phyloP scores from a whole-genome alignment of 768 basidiomycete genomes.

The Amanita fuliginea region DNA sequence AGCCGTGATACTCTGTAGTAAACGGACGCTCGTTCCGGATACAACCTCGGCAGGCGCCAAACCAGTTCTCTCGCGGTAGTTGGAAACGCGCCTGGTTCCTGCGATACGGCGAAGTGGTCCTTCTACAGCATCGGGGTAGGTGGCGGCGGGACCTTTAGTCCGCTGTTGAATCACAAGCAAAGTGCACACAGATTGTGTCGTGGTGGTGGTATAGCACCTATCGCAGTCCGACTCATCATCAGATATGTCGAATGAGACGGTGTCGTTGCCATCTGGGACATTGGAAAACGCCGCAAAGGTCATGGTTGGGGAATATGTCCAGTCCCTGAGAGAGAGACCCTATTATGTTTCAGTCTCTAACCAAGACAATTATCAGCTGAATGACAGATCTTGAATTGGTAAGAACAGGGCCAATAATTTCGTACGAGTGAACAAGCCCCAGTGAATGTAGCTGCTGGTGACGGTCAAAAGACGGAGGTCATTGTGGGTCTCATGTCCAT shows the following conservation, averaged over 20 bases:
- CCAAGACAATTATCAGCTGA: no score
- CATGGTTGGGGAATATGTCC: neutral
- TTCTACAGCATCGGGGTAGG: neutral
- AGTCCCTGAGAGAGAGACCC: neutral
- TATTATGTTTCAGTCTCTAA: neutral
- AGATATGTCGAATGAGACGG: conserved; percentile 5
- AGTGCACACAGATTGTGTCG: neutral
- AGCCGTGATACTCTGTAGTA: conserved; percentile 21
- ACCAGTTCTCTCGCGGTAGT: conserved; percentile 6
- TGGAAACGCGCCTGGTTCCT: conserved; percentile 7
- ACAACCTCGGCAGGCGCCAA: neutral
- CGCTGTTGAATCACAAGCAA: neutral
- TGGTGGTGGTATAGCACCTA: neutral
- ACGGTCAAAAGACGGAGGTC: neutral
- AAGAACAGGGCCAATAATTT: neutral
- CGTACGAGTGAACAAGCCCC: neutral
- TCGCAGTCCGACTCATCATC: conserved; percentile 7
- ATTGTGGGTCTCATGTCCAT: neutral
- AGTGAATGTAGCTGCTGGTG: neutral
- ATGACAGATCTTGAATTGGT: neutral
- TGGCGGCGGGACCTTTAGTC: neutral
- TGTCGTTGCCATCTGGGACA: neutral
- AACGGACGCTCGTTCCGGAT: conserved; percentile 12
- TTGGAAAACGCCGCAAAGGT: conserved; percentile 1
- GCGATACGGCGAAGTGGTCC: conserved; percentile 3